A percentile compares a stretch with the other conserved stretches of the same genome.
phyloP scores from a whole-genome alignment of 768 basidiomycete genomes.

The Russula sp. region DNA sequence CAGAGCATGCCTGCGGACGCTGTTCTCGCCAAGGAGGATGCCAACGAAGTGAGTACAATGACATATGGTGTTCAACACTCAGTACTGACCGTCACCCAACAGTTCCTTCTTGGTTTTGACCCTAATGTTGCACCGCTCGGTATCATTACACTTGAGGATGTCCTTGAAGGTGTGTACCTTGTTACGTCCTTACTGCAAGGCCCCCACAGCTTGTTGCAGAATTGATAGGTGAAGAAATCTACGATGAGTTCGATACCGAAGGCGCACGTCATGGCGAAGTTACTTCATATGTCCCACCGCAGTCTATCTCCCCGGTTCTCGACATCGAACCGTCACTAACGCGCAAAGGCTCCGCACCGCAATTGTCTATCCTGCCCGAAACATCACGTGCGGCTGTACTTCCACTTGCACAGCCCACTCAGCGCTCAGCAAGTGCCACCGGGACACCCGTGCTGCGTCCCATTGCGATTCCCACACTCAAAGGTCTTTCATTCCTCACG shows the following conservation, averaged over 20 bases:
- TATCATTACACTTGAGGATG: slow-evolving; percentile 90
- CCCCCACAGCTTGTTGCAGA: slow-evolving; percentile 40
- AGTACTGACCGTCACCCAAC: not conserved
- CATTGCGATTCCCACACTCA: slow-evolving; percentile 17
- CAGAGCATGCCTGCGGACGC: slow-evolving; percentile 90
- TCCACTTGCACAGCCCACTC: not conserved
- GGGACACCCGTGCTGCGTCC: slow-evolving; percentile 15
- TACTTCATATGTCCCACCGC: slow-evolving; percentile 28
- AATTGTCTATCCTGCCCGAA: slow-evolving; percentile 2
- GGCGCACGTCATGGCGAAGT: slow-evolving; percentile 35
- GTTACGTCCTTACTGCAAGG: not conserved
- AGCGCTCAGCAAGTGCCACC: slow-evolving; percentile 13
- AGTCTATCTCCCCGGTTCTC: slow-evolving; percentile 22
- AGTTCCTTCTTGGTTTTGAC: slow-evolving; percentile 81
- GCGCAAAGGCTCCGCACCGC: slow-evolving; percentile 22
- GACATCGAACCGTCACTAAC: slow-evolving; percentile 19
- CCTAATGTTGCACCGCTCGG: slow-evolving; percentile 80
- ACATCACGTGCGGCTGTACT: not conserved
- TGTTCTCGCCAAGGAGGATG: slow-evolving; percentile 65
- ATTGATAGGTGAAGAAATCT: slow-evolving; percentile 89
- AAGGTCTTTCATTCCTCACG: slow-evolving; percentile 23
- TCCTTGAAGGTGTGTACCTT: slow-evolving; percentile 63
- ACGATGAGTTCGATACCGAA: slow-evolving; percentile 83
- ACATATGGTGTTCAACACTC: not conserved
- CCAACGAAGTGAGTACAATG: slow-evolving; percentile 53